phyloP scores from a whole-genome alignment of 805 yeast genomes.

The Tetrapisispora iriomotensis region DNA sequence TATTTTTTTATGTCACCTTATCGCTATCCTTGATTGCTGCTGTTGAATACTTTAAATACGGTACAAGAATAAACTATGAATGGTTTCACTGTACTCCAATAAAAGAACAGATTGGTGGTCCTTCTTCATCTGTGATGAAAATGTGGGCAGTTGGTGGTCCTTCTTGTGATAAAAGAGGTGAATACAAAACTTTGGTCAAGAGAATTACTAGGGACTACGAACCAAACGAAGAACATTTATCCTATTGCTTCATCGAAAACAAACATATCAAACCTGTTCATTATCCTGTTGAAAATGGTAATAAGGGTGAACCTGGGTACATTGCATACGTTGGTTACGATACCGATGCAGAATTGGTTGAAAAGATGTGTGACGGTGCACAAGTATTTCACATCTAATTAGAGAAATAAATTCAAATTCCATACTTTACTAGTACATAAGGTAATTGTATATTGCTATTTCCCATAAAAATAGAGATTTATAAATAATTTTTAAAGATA shows the following conservation, averaged over 20 bases:
- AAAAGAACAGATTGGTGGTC: constrained; percentile 15
- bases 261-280: constrained; percentile 19
- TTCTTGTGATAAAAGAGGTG: constrained; percentile 37
- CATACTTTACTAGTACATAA: no score
- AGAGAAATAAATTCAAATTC: background rate
- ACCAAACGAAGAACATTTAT: constrained; percentile 28
- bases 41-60: constrained; percentile 36
- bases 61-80: constrained; percentile 33
- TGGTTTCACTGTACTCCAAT: constrained; percentile 38
- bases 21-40: constrained; percentile 31
- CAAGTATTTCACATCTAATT: constrained; percentile 21
- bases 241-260: constrained; percentile 33
- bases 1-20: constrained; percentile 23
- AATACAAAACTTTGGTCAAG: constrained; percentile 32
- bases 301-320: constrained; percentile 30
- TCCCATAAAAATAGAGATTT: no score
- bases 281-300: constrained; percentile 25
- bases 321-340: constrained; percentile 27
- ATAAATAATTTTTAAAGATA: no score
- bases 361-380: constrained; percentile 20
- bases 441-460: background rate
- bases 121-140: constrained; percentile 22
- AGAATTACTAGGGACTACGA: constrained; percentile 32
- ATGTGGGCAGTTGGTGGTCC: constrained; percentile 35
- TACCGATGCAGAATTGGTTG: constrained; percentile 15